phyloP scores from a whole-genome alignment of 108 stramenopile genomes.

The Fragilaria crotonensis region DNA sequence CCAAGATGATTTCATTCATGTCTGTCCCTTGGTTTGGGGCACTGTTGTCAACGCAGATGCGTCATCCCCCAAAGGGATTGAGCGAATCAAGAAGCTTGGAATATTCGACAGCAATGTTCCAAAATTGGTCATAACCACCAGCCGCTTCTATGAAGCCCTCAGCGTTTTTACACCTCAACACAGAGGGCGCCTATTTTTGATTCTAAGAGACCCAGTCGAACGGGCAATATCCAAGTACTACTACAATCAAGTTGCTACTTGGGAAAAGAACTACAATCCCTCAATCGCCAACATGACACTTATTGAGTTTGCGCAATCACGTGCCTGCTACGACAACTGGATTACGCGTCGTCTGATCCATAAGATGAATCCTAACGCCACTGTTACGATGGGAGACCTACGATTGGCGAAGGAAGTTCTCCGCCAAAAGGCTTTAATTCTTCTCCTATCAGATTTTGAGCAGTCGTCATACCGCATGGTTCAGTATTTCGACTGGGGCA shows the following conservation, averaged over 20 bases:
- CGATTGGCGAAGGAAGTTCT: conserved; percentile 33
- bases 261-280: conserved; percentile 44
- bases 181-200: conserved; percentile 26
- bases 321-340: conserved; percentile 6
- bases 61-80: conserved; percentile 3
- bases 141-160: conserved; percentile 18
- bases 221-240: conserved; percentile 46
- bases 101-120: conserved; percentile 18
- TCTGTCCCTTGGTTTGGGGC: conserved; percentile 1
- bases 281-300: conserved; percentile 31
- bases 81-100: conserved; percentile 25
- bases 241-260: conserved; percentile 36
- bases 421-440: conserved; percentile 10
- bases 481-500: conserved; percentile 4
- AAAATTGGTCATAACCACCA: conserved; percentile 25
- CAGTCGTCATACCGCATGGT: not conserved
- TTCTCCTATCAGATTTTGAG: not conserved
- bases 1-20: conserved; percentile 4
- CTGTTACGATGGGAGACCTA: conserved; percentile 20
- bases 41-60: conserved; percentile 4
- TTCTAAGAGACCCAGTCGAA: conserved; percentile 50
- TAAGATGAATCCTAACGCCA: conserved; percentile 1
- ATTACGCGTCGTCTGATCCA: conserved; percentile 4
- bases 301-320: conserved; percentile 28
- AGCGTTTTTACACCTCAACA: conserved; percentile 18